Evolutionary conservation across 176 grass and related monocot genomes (phyloP), one percentile per base, ranked within the genome.

Genomic region (Phoenix roebelenii): DNA sequence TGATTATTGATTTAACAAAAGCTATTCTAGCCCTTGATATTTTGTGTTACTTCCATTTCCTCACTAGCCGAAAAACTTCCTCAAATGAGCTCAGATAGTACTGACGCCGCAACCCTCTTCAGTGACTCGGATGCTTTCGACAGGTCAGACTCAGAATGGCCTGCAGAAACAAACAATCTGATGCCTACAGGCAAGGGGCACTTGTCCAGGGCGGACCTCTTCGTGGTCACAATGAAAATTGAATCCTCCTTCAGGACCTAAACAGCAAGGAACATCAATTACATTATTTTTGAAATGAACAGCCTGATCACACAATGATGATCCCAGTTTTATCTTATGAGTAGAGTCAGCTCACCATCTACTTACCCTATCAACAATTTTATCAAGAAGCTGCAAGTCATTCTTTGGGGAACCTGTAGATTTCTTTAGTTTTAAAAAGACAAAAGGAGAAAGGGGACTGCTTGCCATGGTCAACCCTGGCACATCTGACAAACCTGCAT

Each of bases 351-450:
- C 30, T 25, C 25, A 25, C 25, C 5, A 32, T 32, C 30, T 7
- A 7, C 69, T 82, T 84, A 90, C 92, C 76, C 44, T 67, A 35
- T 80, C 79, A 65, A 83, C 75, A 52, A 88, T 96, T 4, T 55
- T 64, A 66, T 90, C 75, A 70, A 96, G 80, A 67, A 90, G 80
- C 52, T 85, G 59, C 39, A 87, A 15, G 67, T 96, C 91, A 0
- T 52, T 66, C 35, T 72, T 57, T 16, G 23, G 12, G 23, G 83
- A 90, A 48, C 91, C 78, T 7, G 80, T 80, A 5, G 75, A 82
- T 73, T 88, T 96, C 61, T 90, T 96, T 49, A 96, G 72, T 57
- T 90, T 84, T 29, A 96, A 70, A 59, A 90, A 96, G 52, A 90
- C 60, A 0, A 90, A 80, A 7, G 86, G 91, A 55, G 91, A 90